These are phyloP conservation scores for Phaffia rhodozyma DNA, from an alignment of 1,284 basidiomycete species.

Conservation along the genomic window DNA sequence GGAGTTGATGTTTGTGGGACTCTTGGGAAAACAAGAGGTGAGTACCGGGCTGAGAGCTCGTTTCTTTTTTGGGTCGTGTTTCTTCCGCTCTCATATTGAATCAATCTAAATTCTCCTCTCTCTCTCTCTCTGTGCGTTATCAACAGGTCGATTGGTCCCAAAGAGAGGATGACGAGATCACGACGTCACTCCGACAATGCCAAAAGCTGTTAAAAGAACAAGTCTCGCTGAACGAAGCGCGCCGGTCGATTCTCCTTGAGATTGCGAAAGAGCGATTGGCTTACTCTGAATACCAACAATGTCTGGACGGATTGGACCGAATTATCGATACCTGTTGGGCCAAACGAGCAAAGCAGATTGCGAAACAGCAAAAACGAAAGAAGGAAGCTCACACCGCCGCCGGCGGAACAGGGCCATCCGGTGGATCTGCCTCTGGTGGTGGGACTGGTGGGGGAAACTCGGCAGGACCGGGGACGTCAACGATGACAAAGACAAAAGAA, in stretches of 20 bases:
- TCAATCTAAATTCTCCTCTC: neutral
- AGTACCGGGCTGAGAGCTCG: constrained; percentile 19
- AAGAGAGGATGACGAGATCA: constrained; percentile 83
- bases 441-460: constrained; percentile 35
- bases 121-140: neutral
- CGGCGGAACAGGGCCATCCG: constrained; percentile 12
- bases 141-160: constrained; percentile 59
- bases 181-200: constrained; percentile 73
- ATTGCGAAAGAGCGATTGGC: constrained; percentile 79
- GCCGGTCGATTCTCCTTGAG: constrained; percentile 57
- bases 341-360: constrained; percentile 40
- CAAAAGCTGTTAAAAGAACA: constrained; percentile 71
- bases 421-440: constrained; percentile 38
- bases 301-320: constrained; percentile 69
- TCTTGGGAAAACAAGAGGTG: constrained; percentile 41
- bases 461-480: constrained; percentile 32
- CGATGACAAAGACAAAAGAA: constrained; percentile 42
- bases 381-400: constrained; percentile 40
- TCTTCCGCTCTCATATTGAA: neutral
- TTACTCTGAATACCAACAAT: constrained; percentile 73
- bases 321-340: constrained; percentile 47
- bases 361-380: constrained; percentile 60
- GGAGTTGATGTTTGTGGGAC: constrained; percentile 42
- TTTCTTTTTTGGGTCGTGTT: neutral
- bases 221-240: constrained; percentile 65